Evolutionary conservation across 2,329 filamentous ascomycete genomes (phyloP), one percentile per base, ranked within the genome.

Genomic region (Penicillium sp.): DNA sequence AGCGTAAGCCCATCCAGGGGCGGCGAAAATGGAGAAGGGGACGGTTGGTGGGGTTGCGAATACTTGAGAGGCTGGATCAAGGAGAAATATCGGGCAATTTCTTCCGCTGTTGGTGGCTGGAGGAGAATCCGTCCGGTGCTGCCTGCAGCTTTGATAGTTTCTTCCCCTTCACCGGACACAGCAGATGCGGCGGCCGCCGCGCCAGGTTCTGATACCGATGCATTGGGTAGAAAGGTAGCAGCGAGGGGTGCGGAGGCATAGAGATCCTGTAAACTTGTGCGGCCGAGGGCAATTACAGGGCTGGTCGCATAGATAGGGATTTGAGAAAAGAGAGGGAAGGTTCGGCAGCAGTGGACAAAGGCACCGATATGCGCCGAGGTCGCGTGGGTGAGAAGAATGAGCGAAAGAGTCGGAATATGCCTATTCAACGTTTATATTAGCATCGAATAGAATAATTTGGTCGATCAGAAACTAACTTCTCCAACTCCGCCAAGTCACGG

Each of bases 271-370:
- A 95, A 79, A 24, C 97, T 80, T 0, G 91, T 95, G 36, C 92
- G 88, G 18, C 94, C 94, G 41, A 99, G 85, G 38, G 94, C 89
- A 65, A 96, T 92, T 62, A 99, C 91, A 9, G 94, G 94, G 35
- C 86, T 86, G 5, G 94, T 99, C 50, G 94, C 94, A 74, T 96
- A 99, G 52, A 96, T 86, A 36, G 94, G 94, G 55, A 99, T 91
- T 66, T 91, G 87, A 9, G 87, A 88, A 74, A 99, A 99, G 42
- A 90, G 80, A 41, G 94, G 91, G 57, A 97, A 88, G 71, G 96
- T 87, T 73, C 96, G 96, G 85, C 94, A 97, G 77, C 92, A 96
- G 72, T 97, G 92, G 39, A 90, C 92, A 70, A 90, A 96, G 53
- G 94, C 94, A 61, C 90, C 92, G 50, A 99, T 82, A 75, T 99